Base-by-base conservation (phyloP, 495 filamentous ascomycete species). In the Thermothielavioides terrestris region DNA sequence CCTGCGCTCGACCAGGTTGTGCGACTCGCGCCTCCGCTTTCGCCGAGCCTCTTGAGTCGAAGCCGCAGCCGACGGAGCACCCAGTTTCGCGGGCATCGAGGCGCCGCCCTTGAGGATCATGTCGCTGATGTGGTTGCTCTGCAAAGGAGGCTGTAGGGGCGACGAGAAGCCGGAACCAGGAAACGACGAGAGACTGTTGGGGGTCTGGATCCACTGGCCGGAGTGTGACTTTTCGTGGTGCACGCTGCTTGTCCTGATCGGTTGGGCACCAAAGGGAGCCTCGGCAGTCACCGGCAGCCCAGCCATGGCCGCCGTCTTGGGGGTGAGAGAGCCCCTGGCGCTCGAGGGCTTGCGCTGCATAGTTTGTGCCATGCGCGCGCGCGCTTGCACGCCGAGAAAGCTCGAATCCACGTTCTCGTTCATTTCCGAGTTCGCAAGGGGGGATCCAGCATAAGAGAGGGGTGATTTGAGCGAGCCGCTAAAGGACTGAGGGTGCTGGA, bases 1-100 rank as follows among this genome's bases (percentile, higher is more conserved):
- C 27, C 92, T 83, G 42, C 92, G 86, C 65, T 98, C 92, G 9
- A 98, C 92, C 37, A 94, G 74, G 59, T 98, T 98, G 70, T 98
- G 92, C 1, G 90, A 95, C 58, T 95, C 92, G 15, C 92, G 81
- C 40, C 92, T 79, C 51, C 89, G 77, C 58, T 89, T 84, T 52
- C 86, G 80, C 76, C 97, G 95, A 57, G 88, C 87, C 70, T 98
- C 92, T 61, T 95, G 90, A 0, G 88, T 78, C 11, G 84, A 81
- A 37, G 79, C 60, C 54, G 68, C 70, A 52, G 77, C 66, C 20
- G 71, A 47, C 30, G 70, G 55, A 11, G 56, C 51, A 38, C 71
- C 73, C 15, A 79, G 58, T 53, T 77, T 79, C 0, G 77, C 64
- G 9, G 76, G 76, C 74, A 80, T 76, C 17, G 76, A 78, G 26